These are phyloP conservation scores for Penicillium digitatum DNA, from an alignment of 2,329 filamentous ascomycete genomes.

Conservation along the genomic window DNA sequence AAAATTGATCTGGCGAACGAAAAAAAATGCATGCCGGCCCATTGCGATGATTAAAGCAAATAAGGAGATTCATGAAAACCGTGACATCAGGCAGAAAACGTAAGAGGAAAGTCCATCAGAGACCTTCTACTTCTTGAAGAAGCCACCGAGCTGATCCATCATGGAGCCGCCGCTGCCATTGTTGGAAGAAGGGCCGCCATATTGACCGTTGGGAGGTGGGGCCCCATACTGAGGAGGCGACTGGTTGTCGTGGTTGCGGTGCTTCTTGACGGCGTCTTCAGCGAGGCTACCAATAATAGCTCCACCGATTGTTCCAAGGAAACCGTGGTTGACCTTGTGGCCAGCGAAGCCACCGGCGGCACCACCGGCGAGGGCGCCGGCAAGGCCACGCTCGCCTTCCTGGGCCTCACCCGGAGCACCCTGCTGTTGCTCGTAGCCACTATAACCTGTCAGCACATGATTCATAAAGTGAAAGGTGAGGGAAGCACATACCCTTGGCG, in stretches of 20 bases:
- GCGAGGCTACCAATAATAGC: conserved; percentile 46
- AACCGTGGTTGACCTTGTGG: conserved; percentile 47
- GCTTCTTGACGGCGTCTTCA: conserved; percentile 46
- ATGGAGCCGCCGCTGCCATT: conserved; percentile 19
- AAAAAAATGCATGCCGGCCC: conserved; percentile 18
- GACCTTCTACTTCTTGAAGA: conserved; percentile 37
- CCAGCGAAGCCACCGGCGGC: conserved; percentile 46
- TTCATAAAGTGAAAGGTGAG: not conserved
- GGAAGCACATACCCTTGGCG: conserved; percentile 27
- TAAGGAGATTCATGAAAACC: conserved; percentile 25
- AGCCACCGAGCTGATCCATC: conserved; percentile 36
- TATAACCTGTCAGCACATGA: conserved; percentile 15
- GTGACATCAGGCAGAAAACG: conserved; percentile 14
- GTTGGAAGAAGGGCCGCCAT: conserved; percentile 24
- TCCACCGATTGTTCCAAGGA: conserved; percentile 48
- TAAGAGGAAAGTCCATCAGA: conserved; percentile 1
- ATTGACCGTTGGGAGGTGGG: conserved; percentile 10
- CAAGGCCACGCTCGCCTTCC: conserved; percentile 46
- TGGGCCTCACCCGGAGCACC: conserved; percentile 38
- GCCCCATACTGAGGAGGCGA: conserved; percentile 19
- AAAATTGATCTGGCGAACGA: conserved; percentile 9
- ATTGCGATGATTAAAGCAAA: conserved; percentile 6
- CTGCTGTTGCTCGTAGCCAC: conserved; percentile 27
- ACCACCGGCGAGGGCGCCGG: conserved; percentile 47
- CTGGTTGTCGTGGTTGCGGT: conserved; percentile 36